Percentiles rank a stretch among this genome's conserved stretches.
Conservation (phyloP, 140 eudicot genomes). For the Flaveria floridana region DNA sequence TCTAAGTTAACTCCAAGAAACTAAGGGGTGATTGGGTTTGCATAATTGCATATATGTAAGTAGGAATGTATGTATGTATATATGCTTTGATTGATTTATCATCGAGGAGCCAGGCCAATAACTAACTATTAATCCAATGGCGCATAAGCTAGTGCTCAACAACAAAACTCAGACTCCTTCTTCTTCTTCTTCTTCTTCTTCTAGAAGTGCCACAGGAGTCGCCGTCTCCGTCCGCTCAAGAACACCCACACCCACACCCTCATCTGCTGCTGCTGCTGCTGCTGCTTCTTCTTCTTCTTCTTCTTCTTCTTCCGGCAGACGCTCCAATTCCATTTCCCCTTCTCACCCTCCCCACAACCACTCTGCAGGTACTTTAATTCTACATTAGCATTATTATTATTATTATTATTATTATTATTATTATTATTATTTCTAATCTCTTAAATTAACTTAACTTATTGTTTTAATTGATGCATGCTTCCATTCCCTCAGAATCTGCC, state of each 20-base stretch:
- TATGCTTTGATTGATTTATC: not conserved
- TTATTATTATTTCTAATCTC: too few species aligned
- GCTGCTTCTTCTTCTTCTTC: not conserved
- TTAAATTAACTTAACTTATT: too few species aligned
- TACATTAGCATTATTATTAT: too few species aligned
- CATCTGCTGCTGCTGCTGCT: too few species aligned
- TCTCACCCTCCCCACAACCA: slow-evolving; percentile 36
- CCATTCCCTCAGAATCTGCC: slow-evolving; percentile 58
- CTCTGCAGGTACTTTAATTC: slow-evolving; percentile 26
- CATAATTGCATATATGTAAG: too few species aligned
- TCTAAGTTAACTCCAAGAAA: not conserved
- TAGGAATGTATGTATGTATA: slow-evolving; percentile 8
- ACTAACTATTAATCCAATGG: too few species aligned
- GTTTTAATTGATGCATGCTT: too few species aligned
- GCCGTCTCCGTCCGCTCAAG: slow-evolving; percentile 43
- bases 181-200: not conserved
- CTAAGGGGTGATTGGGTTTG: too few species aligned
- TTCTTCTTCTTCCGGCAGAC: slow-evolving; percentile 40
- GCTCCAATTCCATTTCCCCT: slow-evolving; percentile 55
- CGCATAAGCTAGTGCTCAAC: slow-evolving; percentile 19
- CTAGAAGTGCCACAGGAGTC: slow-evolving; percentile 15
- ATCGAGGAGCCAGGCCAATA: too few species aligned
- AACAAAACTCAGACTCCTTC: slow-evolving; percentile 25
- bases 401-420: too few species aligned
- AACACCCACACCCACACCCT: slow-evolving; percentile 21